These are phyloP conservation scores for Lentinula guzmanii DNA, from an alignment of 768 basidiomycete species.

Conservation along the genomic window DNA sequence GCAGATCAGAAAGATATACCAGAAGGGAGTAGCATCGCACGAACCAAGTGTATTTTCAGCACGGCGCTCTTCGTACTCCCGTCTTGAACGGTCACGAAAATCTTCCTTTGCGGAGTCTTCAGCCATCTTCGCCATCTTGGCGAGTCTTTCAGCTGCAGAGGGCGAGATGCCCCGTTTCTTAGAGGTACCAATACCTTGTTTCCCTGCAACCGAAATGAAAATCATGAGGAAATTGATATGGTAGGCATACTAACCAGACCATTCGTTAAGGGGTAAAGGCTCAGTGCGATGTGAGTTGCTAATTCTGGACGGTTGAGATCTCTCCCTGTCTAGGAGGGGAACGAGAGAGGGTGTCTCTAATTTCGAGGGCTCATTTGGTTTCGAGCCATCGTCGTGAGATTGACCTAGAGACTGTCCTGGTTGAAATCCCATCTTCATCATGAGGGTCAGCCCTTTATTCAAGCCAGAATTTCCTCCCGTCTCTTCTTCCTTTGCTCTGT, in stretches of 20 bases:
- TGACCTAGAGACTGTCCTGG: slow-evolving; percentile 74
- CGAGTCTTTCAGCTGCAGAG: slow-evolving; percentile 52
- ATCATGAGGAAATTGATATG: background rate
- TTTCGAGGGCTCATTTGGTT: background rate
- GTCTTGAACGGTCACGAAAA: slow-evolving; percentile 66
- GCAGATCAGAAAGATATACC: background rate
- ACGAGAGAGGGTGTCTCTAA: background rate
- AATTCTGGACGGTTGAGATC: background rate
- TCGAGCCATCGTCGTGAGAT: slow-evolving; percentile 17
- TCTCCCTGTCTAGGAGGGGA: background rate
- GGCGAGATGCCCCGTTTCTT: slow-evolving; percentile 66
- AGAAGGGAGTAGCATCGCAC: slow-evolving; percentile 12
- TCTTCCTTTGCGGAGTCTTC: slow-evolving; percentile 48
- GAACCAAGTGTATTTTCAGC: slow-evolving; percentile 63
- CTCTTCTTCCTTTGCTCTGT: slow-evolving; percentile 63
- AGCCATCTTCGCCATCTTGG: slow-evolving; percentile 65
- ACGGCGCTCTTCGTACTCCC: slow-evolving; percentile 71
- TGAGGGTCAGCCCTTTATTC: slow-evolving; percentile 81
- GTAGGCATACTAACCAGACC: slow-evolving; percentile 55
- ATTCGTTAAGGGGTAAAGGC: slow-evolving; percentile 73
- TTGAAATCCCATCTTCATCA: slow-evolving; percentile 94
- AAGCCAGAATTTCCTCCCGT: slow-evolving; percentile 42
- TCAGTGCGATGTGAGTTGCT: slow-evolving; percentile 28
- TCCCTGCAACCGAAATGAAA: slow-evolving; percentile 41
- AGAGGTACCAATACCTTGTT: slow-evolving; percentile 66